Evolutionary conservation across 371 early-diverging fungal genomes (phyloP), one percentile per base, ranked within the genome.

Genomic region (Lichtheimia hyalospora): DNA sequence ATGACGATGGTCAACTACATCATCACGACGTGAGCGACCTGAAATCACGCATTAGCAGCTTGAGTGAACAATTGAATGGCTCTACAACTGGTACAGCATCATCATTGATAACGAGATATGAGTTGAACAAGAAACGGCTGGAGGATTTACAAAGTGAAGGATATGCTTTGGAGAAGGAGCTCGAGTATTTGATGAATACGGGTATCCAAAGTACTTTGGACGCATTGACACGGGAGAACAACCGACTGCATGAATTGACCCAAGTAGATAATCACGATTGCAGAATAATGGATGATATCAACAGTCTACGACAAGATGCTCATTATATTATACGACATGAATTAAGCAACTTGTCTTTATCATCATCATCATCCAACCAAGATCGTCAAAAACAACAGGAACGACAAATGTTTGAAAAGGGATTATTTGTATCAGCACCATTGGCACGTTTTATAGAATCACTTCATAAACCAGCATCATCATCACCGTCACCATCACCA

Each of bases 401-500:
- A 5, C 64, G 66, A 41, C 71, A 75, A 49, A 79, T 79, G 79
- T 79, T 79, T 70, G 79, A 79, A 50, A 67, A 73, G 46, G 79
- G 79, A 0, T 41, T 75, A 0, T 79, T 66, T 64, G 68, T 79
- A 8, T 50, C 63, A 7, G 72, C 70, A 54, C 60, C 64, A 25
- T 21, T 79, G 13, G 72, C 74, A 24, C 62, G 62, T 0, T 79
- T 75, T 41, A 79, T 79, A 39, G 74, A 75, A 49, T 46, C 59
- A 0, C 43, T 77, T 14, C 60, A 68, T 13, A 46, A 25, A 21
- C 21, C 53, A 18, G 0, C 2, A 14, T 16, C 53, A 20, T 16
- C 53, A 34, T 15, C 56, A 25, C 15, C 27, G 27, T 7, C 55
- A 16, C 20, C 27, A 21, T 16, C 49, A 18, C 20, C 49, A 39